Evolutionary conservation across 306 rosid genomes (phyloP).

Genomic region (Sindora glabra): DNA sequence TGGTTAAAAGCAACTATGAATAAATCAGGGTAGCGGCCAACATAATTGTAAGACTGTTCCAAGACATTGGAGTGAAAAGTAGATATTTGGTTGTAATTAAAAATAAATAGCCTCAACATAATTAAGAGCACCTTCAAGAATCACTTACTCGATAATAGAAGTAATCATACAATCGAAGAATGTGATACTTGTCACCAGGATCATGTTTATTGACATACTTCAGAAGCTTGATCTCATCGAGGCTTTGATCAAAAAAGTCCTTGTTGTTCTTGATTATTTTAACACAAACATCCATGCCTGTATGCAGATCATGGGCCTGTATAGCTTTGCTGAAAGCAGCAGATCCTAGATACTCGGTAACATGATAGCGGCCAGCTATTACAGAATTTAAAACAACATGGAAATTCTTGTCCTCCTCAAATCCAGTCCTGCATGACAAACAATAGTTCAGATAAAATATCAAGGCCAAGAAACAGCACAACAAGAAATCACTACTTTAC

Average conservation of each 20-base stretch:
- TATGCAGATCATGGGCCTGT: conserved; percentile 96
- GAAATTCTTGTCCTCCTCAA: conserved; percentile 99
- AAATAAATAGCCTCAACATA: neutral
- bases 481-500: neutral
- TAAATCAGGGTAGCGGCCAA: neutral
- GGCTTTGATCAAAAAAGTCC: conserved; percentile 98
- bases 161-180: conserved; percentile 93
- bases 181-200: conserved; percentile 90
- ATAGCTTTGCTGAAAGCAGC: conserved; percentile 99
- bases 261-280: conserved; percentile 99
- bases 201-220: conserved; percentile 96
- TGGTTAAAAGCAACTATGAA: neutral
- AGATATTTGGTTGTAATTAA: conserved; percentile 5
- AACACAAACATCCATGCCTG: conserved; percentile 96
- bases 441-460: conserved; percentile 23
- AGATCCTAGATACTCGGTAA: conserved; percentile 96
- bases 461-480: conserved; percentile 11
- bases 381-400: conserved; percentile 92
- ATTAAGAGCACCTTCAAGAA: conserved; percentile 4
- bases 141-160: conserved; percentile 89
- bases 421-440: conserved; percentile 81
- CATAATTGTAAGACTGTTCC: too few relatives aligned
- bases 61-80: too few relatives aligned
- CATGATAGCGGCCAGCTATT: conserved; percentile 96
- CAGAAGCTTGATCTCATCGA: conserved; percentile 98